Percentiles rank a stretch among this genome's conserved stretches.
phyloP scores from a whole-genome alignment of 306 rosid species.

The Lupinus albus region DNA sequence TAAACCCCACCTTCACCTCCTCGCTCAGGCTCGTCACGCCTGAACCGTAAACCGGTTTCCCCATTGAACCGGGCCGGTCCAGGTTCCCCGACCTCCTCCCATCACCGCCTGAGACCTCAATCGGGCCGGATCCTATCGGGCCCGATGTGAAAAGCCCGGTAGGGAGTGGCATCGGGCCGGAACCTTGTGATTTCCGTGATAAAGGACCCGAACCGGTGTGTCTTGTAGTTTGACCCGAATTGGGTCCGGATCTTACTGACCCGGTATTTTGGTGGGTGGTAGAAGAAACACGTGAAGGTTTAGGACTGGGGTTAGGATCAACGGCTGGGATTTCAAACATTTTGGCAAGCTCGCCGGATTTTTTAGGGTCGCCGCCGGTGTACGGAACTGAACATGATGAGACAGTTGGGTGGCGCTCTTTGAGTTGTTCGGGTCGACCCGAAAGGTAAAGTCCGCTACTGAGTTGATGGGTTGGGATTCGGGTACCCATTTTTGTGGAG shows the following conservation, averaged over 20 bases:
- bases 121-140: conserved; percentile 64
- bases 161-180: conserved; percentile 73
- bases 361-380: conserved; percentile 95
- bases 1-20: conserved; percentile 65
- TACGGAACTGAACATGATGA: conserved; percentile 81
- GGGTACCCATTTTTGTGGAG: conserved; percentile 63
- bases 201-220: conserved; percentile 61
- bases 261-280: conserved; percentile 75
- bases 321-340: conserved; percentile 76
- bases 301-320: conserved; percentile 32
- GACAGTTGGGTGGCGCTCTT: conserved; percentile 86
- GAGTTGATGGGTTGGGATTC: conserved; percentile 89
- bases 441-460: conserved; percentile 89
- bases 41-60: conserved; percentile 73
- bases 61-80: conserved; percentile 50
- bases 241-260: conserved; percentile 82
- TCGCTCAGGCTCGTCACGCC: conserved; percentile 77
- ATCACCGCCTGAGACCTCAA: conserved; percentile 48
- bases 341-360: conserved; percentile 89
- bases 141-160: conserved; percentile 84
- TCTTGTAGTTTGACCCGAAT: conserved; percentile 59
- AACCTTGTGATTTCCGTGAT: conserved; percentile 67
- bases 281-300: conserved; percentile 63
- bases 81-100: conserved; percentile 57
- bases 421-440: conserved; percentile 81